Conservation (phyloP, 1,139 yeast species). For the Wickerhamomyces sp. region DNA sequence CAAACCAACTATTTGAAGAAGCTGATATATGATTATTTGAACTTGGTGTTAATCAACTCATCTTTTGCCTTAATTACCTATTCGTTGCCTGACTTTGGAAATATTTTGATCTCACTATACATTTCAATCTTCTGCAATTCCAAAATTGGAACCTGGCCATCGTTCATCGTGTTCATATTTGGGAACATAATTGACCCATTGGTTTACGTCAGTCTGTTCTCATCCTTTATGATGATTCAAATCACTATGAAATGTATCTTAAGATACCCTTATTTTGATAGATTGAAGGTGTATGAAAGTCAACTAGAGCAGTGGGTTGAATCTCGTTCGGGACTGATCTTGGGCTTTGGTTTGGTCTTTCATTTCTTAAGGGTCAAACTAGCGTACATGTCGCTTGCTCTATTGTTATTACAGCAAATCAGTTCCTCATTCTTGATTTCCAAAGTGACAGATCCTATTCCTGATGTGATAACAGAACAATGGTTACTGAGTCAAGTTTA, state of each 20-base stretch:
- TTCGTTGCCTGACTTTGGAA: constrained; percentile 1
- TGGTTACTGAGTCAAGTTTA: constrained; percentile 16
- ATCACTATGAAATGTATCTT: constrained; percentile 9
- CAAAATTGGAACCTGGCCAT: constrained; percentile 8
- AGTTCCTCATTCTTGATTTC: constrained; percentile 13
- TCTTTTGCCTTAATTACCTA: background rate
- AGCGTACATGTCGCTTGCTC: constrained; percentile 8
- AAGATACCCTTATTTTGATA: constrained; percentile 14
- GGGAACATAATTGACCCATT: constrained; percentile 9
- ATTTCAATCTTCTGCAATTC: constrained; percentile 9
- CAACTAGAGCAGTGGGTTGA: constrained; percentile 16
- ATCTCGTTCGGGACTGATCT: constrained; percentile 14
- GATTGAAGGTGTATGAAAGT: constrained; percentile 7
- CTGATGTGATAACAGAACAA: constrained; percentile 12
- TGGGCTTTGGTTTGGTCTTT: constrained; percentile 15
- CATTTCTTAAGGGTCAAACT: constrained; percentile 4
- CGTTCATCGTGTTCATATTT: constrained; percentile 5
- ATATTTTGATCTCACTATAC: constrained; percentile 2
- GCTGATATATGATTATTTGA: constrained; percentile 2
- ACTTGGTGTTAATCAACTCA: background rate
- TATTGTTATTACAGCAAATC: constrained; percentile 12
- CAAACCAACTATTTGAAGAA: constrained; percentile 4
- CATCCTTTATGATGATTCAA: constrained; percentile 6
- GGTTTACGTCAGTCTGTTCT: constrained; percentile 1
- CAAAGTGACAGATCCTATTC: constrained; percentile 16